Evolutionary conservation across 495 filamentous ascomycete species (phyloP).

Genomic region (Glonium stellatum): DNA sequence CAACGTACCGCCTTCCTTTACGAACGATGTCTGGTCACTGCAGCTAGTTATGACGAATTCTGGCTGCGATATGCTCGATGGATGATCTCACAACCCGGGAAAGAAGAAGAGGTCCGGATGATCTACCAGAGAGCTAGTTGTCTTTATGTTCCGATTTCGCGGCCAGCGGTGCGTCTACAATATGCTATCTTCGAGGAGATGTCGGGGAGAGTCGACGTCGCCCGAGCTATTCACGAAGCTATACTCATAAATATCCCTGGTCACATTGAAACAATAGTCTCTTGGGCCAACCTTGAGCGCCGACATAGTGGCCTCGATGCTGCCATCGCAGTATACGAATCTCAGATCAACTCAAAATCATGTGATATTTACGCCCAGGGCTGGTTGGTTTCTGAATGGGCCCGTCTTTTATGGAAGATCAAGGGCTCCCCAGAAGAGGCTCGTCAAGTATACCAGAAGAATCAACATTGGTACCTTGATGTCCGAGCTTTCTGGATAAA

Average conservation of each 20-base stretch:
- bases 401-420: constrained; percentile 80
- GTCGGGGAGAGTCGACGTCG: constrained; percentile 64
- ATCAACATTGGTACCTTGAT: constrained; percentile 78
- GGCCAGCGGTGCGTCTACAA: constrained; percentile 73
- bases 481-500: constrained; percentile 88
- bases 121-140: constrained; percentile 85
- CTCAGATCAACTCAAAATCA: constrained; percentile 62
- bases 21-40: constrained; percentile 86
- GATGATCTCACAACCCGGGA: constrained; percentile 77
- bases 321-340: constrained; percentile 78
- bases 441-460: constrained; percentile 73
- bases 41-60: constrained; percentile 93
- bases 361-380: constrained; percentile 78
- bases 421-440: constrained; percentile 81
- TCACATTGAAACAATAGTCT: constrained; percentile 79
- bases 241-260: constrained; percentile 65
- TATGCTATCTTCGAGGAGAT: constrained; percentile 95
- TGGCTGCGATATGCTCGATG: constrained; percentile 96
- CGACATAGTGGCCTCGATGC: constrained; percentile 79
- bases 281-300: constrained; percentile 80
- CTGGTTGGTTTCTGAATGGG: constrained; percentile 83
- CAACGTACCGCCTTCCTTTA: constrained; percentile 74
- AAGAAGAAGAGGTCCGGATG: constrained; percentile 85
- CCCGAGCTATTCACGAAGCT: constrained; percentile 74
- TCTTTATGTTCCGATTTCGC: constrained; percentile 75